Evolutionary conservation across 1,139 yeast species (phyloP).

Genomic region (Groenewaldozyma sp.): DNA sequence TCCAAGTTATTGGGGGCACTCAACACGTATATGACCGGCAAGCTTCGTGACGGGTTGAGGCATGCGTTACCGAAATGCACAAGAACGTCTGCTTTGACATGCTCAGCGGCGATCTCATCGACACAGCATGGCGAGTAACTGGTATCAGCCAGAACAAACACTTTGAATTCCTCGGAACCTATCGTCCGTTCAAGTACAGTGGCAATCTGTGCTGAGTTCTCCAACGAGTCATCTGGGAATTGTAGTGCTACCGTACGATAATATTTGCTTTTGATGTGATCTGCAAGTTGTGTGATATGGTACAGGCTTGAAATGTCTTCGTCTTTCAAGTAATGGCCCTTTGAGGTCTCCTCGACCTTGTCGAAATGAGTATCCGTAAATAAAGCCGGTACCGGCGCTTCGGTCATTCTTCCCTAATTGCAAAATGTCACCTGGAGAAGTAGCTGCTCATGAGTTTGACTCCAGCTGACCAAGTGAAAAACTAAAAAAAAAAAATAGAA

Average conservation of each 20-base stretch:
- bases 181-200: slow-evolving; percentile 34
- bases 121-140: slow-evolving; percentile 94
- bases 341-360: slow-evolving; percentile 35
- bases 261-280: slow-evolving; percentile 25
- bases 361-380: slow-evolving; percentile 53
- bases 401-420: too few species aligned
- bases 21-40: slow-evolving; percentile 69
- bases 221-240: slow-evolving; percentile 74
- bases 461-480: too few species aligned
- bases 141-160: slow-evolving; percentile 68
- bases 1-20: slow-evolving; percentile 37
- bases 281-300: slow-evolving; percentile 19
- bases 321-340: slow-evolving; percentile 27
- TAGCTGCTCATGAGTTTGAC: too few species aligned
- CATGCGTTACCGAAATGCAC: slow-evolving; percentile 96
- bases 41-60: slow-evolving; percentile 55
- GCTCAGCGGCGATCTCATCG: slow-evolving; percentile 95
- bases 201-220: slow-evolving; percentile 68
- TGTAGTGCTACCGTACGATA: slow-evolving; percentile 59
- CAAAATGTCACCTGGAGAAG: too few species aligned
- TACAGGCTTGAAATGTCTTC: slow-evolving; percentile 32
- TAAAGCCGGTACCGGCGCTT: slow-evolving; percentile 44
- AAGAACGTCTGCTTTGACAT: slow-evolving; percentile 74
- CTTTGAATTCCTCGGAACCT: slow-evolving; percentile 13
- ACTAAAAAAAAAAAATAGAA: too few species aligned